Conservation (phyloP, 805 yeast genomes). For the Wickerhamiella alocasiicola region DNA sequence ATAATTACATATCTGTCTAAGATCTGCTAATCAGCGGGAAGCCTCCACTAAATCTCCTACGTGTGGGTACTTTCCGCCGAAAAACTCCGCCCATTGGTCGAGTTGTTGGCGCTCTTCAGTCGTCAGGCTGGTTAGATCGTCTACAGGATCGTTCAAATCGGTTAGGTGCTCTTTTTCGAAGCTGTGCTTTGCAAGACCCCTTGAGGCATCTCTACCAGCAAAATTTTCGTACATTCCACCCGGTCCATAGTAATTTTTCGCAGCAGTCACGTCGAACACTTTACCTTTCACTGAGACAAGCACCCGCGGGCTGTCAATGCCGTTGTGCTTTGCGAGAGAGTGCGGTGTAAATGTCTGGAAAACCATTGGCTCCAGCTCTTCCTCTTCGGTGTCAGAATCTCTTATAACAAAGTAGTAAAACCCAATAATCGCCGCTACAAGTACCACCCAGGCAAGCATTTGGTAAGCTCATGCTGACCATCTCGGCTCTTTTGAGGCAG, state of each 20-base stretch:
- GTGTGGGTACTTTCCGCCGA: conserved; percentile 64
- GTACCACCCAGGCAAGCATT: conserved; percentile 5
- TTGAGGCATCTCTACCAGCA: conserved; percentile 91
- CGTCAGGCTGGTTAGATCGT: conserved; percentile 48
- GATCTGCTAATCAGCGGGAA: no score
- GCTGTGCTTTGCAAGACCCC: conserved; percentile 82
- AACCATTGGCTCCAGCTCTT: conserved; percentile 24
- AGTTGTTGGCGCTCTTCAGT: conserved; percentile 52
- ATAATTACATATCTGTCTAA: no score
- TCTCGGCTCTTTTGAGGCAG: no score
- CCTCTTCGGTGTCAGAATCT: background rate
- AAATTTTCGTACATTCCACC: conserved; percentile 89
- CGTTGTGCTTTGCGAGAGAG: conserved; percentile 64
- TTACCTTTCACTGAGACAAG: conserved; percentile 75
- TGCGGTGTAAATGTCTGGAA: conserved; percentile 53
- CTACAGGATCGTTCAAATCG: conserved; percentile 66
- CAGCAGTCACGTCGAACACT: conserved; percentile 72
- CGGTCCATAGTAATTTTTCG: conserved; percentile 85
- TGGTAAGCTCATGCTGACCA: no score
- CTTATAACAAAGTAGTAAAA: conserved; percentile 1
- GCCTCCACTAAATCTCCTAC: conserved; percentile 57
- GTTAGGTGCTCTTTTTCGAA: conserved; percentile 60
- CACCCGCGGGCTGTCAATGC: conserved; percentile 66
- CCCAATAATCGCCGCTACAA: background rate
- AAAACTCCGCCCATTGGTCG: conserved; percentile 76